Base-by-base conservation (phyloP, 164 flowering plant genomes). In the Malania oleifera region DNA sequence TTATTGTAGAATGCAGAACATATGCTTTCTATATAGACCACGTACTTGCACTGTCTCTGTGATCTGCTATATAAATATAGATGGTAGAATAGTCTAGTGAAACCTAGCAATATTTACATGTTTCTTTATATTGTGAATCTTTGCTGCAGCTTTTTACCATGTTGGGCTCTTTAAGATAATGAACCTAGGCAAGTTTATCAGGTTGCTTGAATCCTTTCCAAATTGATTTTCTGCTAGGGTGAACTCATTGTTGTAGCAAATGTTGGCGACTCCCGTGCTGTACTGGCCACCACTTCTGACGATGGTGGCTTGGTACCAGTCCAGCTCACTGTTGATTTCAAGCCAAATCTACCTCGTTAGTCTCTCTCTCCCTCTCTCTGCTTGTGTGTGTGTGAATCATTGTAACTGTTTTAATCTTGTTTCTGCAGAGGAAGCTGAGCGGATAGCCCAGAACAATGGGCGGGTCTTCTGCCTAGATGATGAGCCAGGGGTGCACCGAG, bases 201-300 rank as follows among this genome's bases (percentile, higher is more conserved):
- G n/a, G n/a, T n/a, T 34, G 38, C 46, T 10, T 54, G 31, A 29
- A 44, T 44, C n/a, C 0, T 0, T 25, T 60, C 38, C 45, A 29
- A 10, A 15, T 24, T 57, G 13, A 20, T 63, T 35, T 59, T 71
- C 51, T 61, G 35, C 15, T 57, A 91, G 98, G 96, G 91, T 38
- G 91, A 86, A 13, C 43, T 69, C 35, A 53, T 91, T 34, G 20
- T 78, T 20, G 55, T 91, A 44, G 93, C 96, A 26, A 91, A 88
- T 62, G 86, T 91, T 34, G 98, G 98, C 3, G 98, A 91, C 58
- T 91, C 98, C 18, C 86, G 98, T 17, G 98, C 98, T 44, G 96
- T 91, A 29, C 64, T 91, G 43, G 98, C 80, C 18, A 83, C 89
- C 13, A 74, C 77, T 43, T 80, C 85, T 47, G 91, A 84, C 29